Evolutionary conservation across 176 grass and related monocot species (phyloP).

Genomic region (Aegilops umbellulata): DNA sequence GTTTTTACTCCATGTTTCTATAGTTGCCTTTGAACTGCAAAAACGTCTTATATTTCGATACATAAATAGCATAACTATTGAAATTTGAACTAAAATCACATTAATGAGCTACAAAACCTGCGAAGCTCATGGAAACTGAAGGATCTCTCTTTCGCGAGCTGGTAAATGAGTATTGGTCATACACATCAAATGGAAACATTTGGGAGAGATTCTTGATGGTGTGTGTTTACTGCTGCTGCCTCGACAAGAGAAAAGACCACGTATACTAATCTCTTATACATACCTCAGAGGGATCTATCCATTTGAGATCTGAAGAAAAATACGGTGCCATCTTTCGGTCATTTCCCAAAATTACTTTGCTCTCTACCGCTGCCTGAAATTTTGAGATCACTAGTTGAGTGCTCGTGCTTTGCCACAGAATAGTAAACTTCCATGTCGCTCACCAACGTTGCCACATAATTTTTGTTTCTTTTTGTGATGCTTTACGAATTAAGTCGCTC

Average conservation of each 20-base stretch:
- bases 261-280: too few species aligned
- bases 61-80: too few species aligned
- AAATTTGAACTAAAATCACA: neutral
- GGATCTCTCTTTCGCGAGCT: constrained; percentile 60
- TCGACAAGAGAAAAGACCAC: too few species aligned
- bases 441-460: neutral
- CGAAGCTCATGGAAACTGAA: constrained; percentile 70
- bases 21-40: too few species aligned
- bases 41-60: too few species aligned
- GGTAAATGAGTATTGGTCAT: constrained; percentile 79
- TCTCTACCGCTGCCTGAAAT: neutral
- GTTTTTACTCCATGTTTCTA: too few species aligned
- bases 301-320: neutral
- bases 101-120: constrained; percentile 22
- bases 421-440: too few species aligned
- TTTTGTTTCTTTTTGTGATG: too few species aligned
- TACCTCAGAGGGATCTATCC: too few species aligned
- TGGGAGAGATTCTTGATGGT: neutral
- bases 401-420: too few species aligned
- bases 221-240: neutral
- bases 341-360: neutral
- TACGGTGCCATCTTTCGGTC: neutral
- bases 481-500: too few species aligned
- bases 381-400: neutral
- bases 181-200: constrained; percentile 37